Base-by-base conservation (phyloP, 352 stramenopile species). In the Peronosclerospora sorghi region DNA sequence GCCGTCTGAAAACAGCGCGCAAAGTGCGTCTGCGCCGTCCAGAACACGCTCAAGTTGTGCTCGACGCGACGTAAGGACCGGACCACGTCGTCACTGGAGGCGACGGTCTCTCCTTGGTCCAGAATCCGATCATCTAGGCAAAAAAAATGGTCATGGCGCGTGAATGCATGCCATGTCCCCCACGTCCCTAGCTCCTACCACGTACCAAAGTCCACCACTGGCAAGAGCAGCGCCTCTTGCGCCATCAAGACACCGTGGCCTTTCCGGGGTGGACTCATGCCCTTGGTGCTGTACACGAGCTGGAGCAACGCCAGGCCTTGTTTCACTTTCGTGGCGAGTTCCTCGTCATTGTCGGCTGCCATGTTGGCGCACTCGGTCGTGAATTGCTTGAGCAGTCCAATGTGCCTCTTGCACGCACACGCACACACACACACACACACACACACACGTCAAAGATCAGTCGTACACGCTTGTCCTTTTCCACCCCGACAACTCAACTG, bases 361-460 rank as follows among this genome's bases (percentile, higher is more conserved):
- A 24, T 32, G 10, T 43, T 39, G 24, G 65, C 51, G 23, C 57
- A 68, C 48, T 61, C 59, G 20, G 68, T 72, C 10, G 62, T 65
- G 29, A 84, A 34, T 28, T 84, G 54, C 59, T 86, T 88, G 7
- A 87, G 24, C 57, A 75, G 66, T 0, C 75, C 75, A n/a, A 88
- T 52, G 38, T 88, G 86, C 15, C 59, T 59, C 74, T 84, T 39
- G 13, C 4, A 44, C 9, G 5, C 5, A 36, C 30, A 36, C 30
- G n/a, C n/a, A 37, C 14, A 37, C n/a, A 37, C 32, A 13, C 20
- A 37, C 32, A 19, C 2, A n/a, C 2, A 20, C 30, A 35, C n/a
- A n/a, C n/a, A n/a, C n/a, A n/a, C n/a, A n/a, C n/a, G n/a, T n/a
- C n/a, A n/a, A n/a, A n/a, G n/a, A n/a, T n/a, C n/a, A n/a, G n/a